Conservation (phyloP, 75 land plant species). For the Sequoiadendron giganteum region DNA sequence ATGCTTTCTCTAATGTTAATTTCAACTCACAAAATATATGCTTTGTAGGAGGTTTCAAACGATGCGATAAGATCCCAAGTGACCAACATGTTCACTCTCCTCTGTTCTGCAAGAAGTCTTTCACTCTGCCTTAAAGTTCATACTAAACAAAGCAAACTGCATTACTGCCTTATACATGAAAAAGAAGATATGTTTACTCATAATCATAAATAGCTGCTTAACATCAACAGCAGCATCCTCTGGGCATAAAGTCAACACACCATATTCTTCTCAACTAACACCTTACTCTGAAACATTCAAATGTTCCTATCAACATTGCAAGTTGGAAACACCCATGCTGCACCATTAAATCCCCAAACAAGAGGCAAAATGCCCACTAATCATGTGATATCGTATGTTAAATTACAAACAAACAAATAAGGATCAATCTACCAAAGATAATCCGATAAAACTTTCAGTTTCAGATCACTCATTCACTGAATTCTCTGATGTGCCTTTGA, state of each 20-base stretch:
- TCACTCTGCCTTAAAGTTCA: not conserved
- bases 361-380: conserved; percentile 1
- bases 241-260: not conserved
- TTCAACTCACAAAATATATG: not conserved
- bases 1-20: not conserved
- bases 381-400: conserved; percentile 5
- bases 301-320: not conserved
- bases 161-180: not conserved
- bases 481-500: conserved; percentile 7
- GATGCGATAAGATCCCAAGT: not conserved
- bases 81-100: not conserved
- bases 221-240: conserved; percentile 8
- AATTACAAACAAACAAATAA: not conserved
- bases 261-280: conserved; percentile 4
- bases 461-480: not conserved
- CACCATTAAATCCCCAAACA: not conserved
- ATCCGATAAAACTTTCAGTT: not conserved
- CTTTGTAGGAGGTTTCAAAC: not conserved
- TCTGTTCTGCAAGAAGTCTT: not conserved
- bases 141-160: not conserved
- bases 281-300: not conserved
- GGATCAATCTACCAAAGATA: not conserved
- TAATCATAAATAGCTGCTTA: not conserved
- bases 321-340: conserved; percentile 5
- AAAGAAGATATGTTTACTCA: not conserved